Evolutionary conservation across 2,329 filamentous ascomycete species (phyloP).

Genomic region (Hymenoscyphus fructigenus): DNA sequence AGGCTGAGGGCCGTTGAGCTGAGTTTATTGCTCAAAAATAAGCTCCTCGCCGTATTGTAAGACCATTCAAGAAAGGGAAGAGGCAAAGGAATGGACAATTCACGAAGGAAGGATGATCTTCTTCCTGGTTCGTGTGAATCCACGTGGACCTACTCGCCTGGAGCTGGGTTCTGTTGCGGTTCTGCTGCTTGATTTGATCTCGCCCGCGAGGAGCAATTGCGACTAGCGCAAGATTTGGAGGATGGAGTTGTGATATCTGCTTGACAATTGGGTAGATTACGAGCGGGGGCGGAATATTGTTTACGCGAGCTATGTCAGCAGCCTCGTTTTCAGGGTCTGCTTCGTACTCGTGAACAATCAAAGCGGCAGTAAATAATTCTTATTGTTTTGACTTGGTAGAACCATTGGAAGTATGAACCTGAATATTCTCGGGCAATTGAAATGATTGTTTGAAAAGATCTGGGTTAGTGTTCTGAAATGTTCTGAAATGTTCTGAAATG

Average conservation of each 20-base stretch:
- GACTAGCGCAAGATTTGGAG: neutral
- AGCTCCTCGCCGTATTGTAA: slow-evolving; percentile 2
- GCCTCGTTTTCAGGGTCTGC: neutral
- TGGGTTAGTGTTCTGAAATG: too few relatives aligned
- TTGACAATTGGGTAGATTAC: neutral
- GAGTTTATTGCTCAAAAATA: neutral
- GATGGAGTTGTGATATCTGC: neutral
- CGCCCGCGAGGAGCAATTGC: neutral
- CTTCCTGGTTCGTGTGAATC: neutral
- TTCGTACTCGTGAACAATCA: too few relatives aligned
- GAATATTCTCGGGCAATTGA: too few relatives aligned
- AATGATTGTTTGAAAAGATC: too few relatives aligned
- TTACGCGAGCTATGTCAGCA: neutral
- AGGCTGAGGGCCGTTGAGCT: neutral
- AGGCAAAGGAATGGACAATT: neutral
- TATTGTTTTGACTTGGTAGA: too few relatives aligned
- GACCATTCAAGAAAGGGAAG: neutral
- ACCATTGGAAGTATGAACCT: too few relatives aligned
- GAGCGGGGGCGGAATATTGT: slow-evolving; percentile 2
- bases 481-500: too few relatives aligned
- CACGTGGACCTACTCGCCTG: neutral
- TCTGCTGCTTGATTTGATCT: slow-evolving; percentile 1
- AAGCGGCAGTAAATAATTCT: too few relatives aligned
- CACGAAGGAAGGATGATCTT: neutral
- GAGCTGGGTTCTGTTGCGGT: neutral